These are phyloP conservation scores for Trifolium repens DNA, from an alignment of 306 rosid genomes.

Conservation along the genomic window DNA sequence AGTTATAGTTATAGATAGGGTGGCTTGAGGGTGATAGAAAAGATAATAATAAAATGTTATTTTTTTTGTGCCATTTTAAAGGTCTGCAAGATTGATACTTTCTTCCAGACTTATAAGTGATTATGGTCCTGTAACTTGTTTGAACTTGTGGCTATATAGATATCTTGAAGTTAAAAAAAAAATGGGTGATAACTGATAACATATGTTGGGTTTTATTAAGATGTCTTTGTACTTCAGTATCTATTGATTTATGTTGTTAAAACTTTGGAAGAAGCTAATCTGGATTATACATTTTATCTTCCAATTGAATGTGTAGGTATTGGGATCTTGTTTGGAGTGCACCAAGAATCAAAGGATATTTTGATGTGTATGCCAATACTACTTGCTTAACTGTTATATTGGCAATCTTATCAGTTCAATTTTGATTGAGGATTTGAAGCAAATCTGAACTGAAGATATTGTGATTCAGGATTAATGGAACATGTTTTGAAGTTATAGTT, in stretches of 20 bases:
- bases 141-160: too few relatives aligned
- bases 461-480: slow-evolving; percentile 74
- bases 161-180: neutral
- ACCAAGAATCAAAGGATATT: slow-evolving; percentile 81
- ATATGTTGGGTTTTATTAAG: slow-evolving; percentile 25
- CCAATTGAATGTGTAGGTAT: slow-evolving; percentile 66
- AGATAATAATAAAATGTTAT: too few relatives aligned
- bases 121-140: too few relatives aligned
- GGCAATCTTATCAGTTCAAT: slow-evolving; percentile 19
- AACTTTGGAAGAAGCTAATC: too few relatives aligned
- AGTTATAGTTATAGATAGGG: too few relatives aligned
- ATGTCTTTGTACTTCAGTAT: neutral
- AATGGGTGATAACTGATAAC: neutral
- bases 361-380: slow-evolving; percentile 79
- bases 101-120: too few relatives aligned
- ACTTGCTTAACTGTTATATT: slow-evolving; percentile 19
- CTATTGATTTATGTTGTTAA: slow-evolving; percentile 29
- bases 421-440: slow-evolving; percentile 37
- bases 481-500: too few relatives aligned
- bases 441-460: slow-evolving; percentile 41
- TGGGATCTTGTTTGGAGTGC: slow-evolving; percentile 98
- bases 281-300: slow-evolving; percentile 23
- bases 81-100: too few relatives aligned
- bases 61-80: too few relatives aligned
- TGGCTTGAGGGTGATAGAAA: too few relatives aligned